phyloP scores from a whole-genome alignment of 2,329 filamentous ascomycete species.

The Colletotrichum sp. region DNA sequence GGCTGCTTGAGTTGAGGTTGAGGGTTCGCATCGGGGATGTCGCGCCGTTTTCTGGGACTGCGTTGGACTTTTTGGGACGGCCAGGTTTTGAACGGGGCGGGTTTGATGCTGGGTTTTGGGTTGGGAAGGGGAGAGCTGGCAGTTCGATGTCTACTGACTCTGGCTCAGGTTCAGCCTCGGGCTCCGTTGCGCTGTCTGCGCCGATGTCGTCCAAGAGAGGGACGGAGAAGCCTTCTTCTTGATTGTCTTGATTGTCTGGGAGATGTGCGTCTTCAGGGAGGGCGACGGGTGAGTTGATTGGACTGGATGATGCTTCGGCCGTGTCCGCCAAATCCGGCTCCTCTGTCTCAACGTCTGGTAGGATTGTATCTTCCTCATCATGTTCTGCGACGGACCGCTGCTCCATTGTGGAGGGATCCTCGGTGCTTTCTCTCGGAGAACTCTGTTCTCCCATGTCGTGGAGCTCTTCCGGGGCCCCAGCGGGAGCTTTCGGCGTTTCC shows the following conservation, averaged over 20 bases:
- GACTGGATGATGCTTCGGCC: not conserved
- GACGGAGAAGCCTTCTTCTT: not conserved
- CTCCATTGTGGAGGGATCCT: not conserved
- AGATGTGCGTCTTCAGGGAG: not conserved
- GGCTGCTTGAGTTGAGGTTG: not conserved
- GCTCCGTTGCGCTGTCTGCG: not conserved
- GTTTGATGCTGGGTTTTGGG: not conserved
- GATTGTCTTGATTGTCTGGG: not conserved
- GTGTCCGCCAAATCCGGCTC: accelerated
- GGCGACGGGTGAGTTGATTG: not conserved
- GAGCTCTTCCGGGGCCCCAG: not conserved
- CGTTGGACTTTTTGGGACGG: not conserved
- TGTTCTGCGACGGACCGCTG: not conserved
- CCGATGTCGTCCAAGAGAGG: not conserved
- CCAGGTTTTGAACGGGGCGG: not conserved
- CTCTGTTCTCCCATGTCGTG: accelerated
- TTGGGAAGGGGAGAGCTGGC: not conserved
- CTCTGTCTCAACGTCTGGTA: not conserved
- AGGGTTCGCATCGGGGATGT: not conserved
- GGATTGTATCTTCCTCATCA: not conserved
- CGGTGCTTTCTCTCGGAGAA: not conserved
- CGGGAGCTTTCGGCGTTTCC: not conserved
- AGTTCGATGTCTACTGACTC: not conserved
- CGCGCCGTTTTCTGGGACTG: not conserved
- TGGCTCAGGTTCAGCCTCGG: not conserved